Evolutionary conservation across 495 filamentous ascomycete species (phyloP), one percentile per base, ranked within the genome.

Genomic region (Penicillium soppii): DNA sequence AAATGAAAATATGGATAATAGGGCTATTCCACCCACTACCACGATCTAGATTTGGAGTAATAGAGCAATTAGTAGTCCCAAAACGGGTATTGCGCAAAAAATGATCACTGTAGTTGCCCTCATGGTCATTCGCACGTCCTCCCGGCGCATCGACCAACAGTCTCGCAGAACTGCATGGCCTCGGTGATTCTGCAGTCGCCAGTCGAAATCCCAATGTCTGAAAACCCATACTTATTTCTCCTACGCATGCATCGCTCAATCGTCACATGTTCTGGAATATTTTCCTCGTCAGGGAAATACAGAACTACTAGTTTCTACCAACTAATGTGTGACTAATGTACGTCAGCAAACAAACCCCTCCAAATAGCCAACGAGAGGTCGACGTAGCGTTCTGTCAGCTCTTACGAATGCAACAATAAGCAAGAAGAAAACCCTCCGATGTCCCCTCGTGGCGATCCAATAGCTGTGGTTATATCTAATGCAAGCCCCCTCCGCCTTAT

Each of bases 401-500:
- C 2, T 10, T 37, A 4, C 33, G 1, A 7, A 19, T 27, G 17
- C 30, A 21, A 35, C 25, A 16, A 3, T 22, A 41, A 37, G 1
- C n/a, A 32, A 29, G 38, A 38, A 15, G 15, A 30, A 39, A 48
- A 39, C 17, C 15, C 10, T 43, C 27, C 33, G 27, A 35, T 27
- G 42, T 35, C 16, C 29, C 27, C 39, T 41, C 39, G 27, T 26
- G 30, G 40, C 13, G 22, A 25, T 26, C 56, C 60, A 60, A 63
- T 54, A 30, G 48, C 40, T 47, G 25, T 25, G 16, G 20, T 36
- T 19, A 25, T 30, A 16, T 5, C 8, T n/a, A 47, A 54, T 65
- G 58, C 62, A 65, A 62, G 62, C 56, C 58, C 26, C 37, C 47
- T 62, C 58, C 45, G 54, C 53, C 59, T 45, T 49, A 64, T 64